A percentile compares a stretch with the other conserved stretches of the same genome.
Conservation (phyloP, 2,329 filamentous ascomycete genomes). For the Diplodia corticola region DNA sequence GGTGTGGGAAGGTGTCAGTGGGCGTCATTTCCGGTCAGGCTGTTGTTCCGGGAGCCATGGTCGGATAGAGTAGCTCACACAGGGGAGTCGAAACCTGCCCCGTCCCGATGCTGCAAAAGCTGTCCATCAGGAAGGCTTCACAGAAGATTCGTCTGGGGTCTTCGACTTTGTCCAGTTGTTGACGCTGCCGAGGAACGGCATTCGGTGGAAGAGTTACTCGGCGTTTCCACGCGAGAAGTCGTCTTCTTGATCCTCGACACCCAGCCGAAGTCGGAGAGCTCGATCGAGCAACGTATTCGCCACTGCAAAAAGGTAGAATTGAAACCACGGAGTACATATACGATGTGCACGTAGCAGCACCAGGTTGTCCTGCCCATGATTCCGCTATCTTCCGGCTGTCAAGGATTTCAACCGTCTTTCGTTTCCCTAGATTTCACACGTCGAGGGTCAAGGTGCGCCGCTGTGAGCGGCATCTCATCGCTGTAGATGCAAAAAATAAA, state of each 20-base stretch:
- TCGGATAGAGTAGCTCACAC: background rate
- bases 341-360: too few relatives aligned
- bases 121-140: conserved; percentile 42
- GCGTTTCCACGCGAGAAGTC: conserved; percentile 10
- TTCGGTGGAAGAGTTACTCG: conserved; percentile 38
- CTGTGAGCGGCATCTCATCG: too few relatives aligned
- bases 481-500: too few relatives aligned
- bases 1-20: conserved; percentile 36
- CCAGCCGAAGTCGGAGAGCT: conserved; percentile 34
- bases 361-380: too few relatives aligned
- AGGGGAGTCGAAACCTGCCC: background rate
- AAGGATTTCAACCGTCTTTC: too few relatives aligned
- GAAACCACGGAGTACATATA: too few relatives aligned
- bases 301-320: too few relatives aligned
- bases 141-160: conserved; percentile 43
- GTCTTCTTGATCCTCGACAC: conserved; percentile 35
- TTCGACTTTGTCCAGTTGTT: conserved; percentile 38
- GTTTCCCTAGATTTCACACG: too few relatives aligned
- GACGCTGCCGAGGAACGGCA: conserved; percentile 37
- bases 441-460: too few relatives aligned
- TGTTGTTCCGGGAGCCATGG: conserved; percentile 32
- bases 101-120: conserved; percentile 40
- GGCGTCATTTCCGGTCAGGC: conserved; percentile 37
- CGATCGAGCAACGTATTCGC: too few relatives aligned
- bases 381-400: too few relatives aligned